Evolutionary conservation across 2,329 filamentous ascomycete species (phyloP), one percentile per base, ranked within the genome.

Genomic region (Verticillium dahliae): DNA sequence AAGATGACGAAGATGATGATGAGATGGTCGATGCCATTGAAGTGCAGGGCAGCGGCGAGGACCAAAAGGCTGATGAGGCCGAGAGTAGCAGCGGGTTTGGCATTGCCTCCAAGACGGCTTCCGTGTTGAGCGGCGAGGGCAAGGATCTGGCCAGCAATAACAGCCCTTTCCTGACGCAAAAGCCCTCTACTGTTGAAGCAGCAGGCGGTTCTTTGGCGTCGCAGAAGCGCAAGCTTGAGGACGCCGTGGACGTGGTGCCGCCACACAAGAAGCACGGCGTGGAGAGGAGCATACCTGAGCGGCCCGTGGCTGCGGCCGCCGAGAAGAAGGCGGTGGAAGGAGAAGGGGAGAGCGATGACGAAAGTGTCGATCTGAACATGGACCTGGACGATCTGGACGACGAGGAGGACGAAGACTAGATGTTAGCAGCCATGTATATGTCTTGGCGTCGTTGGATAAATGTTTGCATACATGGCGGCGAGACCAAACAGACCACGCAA

Each of bases 291-390:
- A 37, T 55, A 34, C 27, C 45, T 6, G 58, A 57, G 6, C 56
- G 58, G 14, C 59, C 62, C n/a, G 59, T 60, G 18, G 57, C 61
- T 13, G 58, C 38, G 6, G 58, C 55, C 35, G 58, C 52, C 18
- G 55, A 57, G 57, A 54, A 54, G 39, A 62, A 67, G 18, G 71
- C 61, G 3, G 70, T 68, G 1, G 73, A 71, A 0, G 75, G 74
- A 4, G 78, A 74, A 1, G 78, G 78, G n/a, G 78, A 80, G 22
- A 76, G 78, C 37, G 78, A 78, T 14, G 82, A 85, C 61, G 82
- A 80, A 60, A 85, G 83, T 62, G 79, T 85, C 13, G 81, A 85
- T 71, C 73, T 86, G 61, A 83, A 85, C 60, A 85, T 85, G 81
- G 82, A 84, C 56, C 70, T 86, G 10, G 83, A 86, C 10, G 81